Conservation (phyloP, 805 yeast genomes). For the Tetrapisispora phaffii region DNA sequence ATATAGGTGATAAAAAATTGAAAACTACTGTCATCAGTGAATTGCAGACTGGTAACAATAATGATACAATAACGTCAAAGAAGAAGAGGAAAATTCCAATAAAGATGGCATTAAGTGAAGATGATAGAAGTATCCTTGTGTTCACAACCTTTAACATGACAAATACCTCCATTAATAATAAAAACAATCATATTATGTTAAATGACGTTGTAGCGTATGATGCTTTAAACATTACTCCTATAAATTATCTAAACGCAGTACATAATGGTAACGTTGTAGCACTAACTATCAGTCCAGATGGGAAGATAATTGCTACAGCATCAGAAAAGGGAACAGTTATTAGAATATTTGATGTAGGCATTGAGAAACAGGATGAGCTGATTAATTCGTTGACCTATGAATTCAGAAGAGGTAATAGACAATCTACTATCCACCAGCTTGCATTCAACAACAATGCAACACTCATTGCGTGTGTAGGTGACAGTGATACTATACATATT, state of each 20-base stretch:
- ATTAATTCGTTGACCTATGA: conserved; percentile 32
- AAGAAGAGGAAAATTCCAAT: conserved; percentile 8
- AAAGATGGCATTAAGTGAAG: conserved; percentile 22
- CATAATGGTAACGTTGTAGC: conserved; percentile 26
- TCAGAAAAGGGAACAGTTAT: conserved; percentile 65
- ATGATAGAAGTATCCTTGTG: conserved; percentile 27
- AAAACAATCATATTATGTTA: conserved; percentile 4
- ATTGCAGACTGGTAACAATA: neutral
- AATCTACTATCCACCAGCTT: conserved; percentile 59
- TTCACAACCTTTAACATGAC: conserved; percentile 20
- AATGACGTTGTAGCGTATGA: conserved; percentile 63
- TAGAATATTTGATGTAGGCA: conserved; percentile 49
- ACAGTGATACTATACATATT: conserved; percentile 84
- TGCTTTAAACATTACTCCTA: conserved; percentile 58
- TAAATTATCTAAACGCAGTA: conserved; percentile 36
- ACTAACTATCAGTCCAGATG: conserved; percentile 45
- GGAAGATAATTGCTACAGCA: conserved; percentile 53
- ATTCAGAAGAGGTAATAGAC: conserved; percentile 66
- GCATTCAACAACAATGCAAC: conserved; percentile 53
- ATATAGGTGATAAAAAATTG: conserved; percentile 25
- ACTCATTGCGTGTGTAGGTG: conserved; percentile 69
- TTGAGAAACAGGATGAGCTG: conserved; percentile 29
- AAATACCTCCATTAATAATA: conserved; percentile 22
- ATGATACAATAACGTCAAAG: neutral
- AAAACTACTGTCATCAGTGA: neutral